Evolutionary conservation across 108 stramenopile species (phyloP).

Genomic region (Pseudonitzschia multiseries): DNA sequence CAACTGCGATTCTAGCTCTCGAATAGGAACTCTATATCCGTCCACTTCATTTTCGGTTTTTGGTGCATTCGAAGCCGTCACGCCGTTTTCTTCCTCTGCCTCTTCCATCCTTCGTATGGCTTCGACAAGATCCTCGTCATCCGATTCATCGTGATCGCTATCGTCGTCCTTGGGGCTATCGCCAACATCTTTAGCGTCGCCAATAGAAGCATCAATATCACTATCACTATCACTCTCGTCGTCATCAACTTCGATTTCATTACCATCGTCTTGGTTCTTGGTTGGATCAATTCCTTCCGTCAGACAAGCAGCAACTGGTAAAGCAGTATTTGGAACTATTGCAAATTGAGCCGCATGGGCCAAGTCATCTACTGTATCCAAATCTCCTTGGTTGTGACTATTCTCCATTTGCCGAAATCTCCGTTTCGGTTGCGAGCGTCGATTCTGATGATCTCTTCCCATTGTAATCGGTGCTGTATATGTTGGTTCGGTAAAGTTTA

Average conservation of each 20-base stretch:
- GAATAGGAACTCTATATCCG: conserved; percentile 56
- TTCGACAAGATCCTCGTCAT: conserved; percentile 38
- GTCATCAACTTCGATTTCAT: conserved; percentile 30
- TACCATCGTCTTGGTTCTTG: conserved; percentile 16
- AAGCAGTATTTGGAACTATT: conserved; percentile 18
- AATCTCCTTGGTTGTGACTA: conserved; percentile 21
- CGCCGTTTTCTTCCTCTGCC: conserved; percentile 24
- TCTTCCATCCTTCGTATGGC: conserved; percentile 46
- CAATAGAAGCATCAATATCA: conserved; percentile 38
- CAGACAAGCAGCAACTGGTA: neutral
- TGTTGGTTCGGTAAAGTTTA: no score
- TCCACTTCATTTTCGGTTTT: conserved; percentile 79
- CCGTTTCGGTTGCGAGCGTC: conserved; percentile 15
- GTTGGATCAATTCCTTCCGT: conserved; percentile 7
- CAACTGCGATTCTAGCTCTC: conserved; percentile 54
- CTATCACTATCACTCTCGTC: conserved; percentile 15
- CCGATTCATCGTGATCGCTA: conserved; percentile 13
- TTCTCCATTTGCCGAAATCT: conserved; percentile 11
- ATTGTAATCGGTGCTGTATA: neutral
- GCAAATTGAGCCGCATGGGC: conserved; percentile 53
- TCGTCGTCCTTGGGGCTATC: conserved; percentile 17
- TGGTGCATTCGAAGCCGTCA: conserved; percentile 29
- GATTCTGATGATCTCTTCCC: neutral
- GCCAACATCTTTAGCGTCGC: conserved; percentile 1
- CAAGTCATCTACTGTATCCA: conserved; percentile 60